Percentiles rank a stretch among this genome's conserved stretches.
Evolutionary conservation across 2,329 filamentous ascomycete species (phyloP).

Genomic region (Huntiella decipiens): DNA sequence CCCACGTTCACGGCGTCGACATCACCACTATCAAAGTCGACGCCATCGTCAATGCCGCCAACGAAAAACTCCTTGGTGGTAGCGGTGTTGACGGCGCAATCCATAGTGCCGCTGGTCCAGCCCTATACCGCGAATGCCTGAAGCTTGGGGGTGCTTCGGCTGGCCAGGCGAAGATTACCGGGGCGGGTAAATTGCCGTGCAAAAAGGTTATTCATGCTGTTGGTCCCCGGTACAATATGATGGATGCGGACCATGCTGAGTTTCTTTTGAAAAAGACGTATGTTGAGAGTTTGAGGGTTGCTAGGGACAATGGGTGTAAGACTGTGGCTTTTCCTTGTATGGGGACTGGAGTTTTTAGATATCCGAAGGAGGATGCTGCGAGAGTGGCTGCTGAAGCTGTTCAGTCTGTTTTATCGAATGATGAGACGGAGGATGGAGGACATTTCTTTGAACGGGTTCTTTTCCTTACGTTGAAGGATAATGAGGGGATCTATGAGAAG

Average conservation of each 20-base stretch:
- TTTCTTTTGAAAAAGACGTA: conserved; percentile 46
- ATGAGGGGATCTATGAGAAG: conserved; percentile 44
- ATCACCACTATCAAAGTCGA: conserved; percentile 65
- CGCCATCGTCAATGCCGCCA: conserved; percentile 87
- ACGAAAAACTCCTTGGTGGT: conserved; percentile 57
- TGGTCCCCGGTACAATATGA: conserved; percentile 52
- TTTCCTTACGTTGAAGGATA: conserved; percentile 81
- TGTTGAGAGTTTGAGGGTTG: conserved; percentile 49
- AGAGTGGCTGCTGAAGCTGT: conserved; percentile 39
- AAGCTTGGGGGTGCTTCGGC: conserved; percentile 46
- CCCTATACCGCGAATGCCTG: conserved; percentile 26
- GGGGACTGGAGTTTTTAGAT: conserved; percentile 81
- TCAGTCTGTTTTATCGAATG: conserved; percentile 12
- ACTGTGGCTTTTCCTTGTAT: conserved; percentile 69
- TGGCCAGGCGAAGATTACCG: conserved; percentile 67
- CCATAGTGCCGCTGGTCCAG: conserved; percentile 58
- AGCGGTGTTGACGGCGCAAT: conserved; percentile 87
- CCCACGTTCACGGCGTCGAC: conserved; percentile 47
- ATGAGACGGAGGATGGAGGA: conserved; percentile 37
- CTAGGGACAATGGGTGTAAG: conserved; percentile 43
- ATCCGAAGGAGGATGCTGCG: conserved; percentile 57
- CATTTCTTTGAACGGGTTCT: conserved; percentile 50
- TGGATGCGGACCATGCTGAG: conserved; percentile 24
- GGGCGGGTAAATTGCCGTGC: conserved; percentile 56
- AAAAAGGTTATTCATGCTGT: conserved; percentile 77